phyloP scores from a whole-genome alignment of 2,329 filamentous ascomycete species.

The Daldinia sp. region DNA sequence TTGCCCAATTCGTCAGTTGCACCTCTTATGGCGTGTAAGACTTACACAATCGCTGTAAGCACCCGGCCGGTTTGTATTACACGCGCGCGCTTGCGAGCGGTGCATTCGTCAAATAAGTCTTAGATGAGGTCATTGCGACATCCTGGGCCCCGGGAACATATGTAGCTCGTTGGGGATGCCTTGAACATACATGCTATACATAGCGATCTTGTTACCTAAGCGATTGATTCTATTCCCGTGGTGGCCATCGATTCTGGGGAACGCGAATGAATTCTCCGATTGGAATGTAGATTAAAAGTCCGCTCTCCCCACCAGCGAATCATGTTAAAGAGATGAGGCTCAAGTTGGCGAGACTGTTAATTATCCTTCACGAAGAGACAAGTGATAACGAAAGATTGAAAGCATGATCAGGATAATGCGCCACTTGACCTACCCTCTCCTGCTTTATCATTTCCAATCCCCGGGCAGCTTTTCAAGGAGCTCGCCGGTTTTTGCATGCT shows the following conservation, averaged over 20 bases:
- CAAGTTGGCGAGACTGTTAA: slow-evolving; percentile 21
- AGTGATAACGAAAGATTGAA: background rate
- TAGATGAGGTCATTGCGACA: slow-evolving; percentile 37
- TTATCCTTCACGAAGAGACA: slow-evolving; percentile 4
- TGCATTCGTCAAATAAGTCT: slow-evolving; percentile 30
- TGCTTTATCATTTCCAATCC: slow-evolving; percentile 13
- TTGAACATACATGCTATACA: slow-evolving; percentile 15
- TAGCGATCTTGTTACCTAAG: slow-evolving; percentile 31
- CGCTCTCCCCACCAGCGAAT: slow-evolving; percentile 28
- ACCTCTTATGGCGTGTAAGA: slow-evolving; percentile 33
- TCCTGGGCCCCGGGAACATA: slow-evolving; percentile 17
- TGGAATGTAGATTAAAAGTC: slow-evolving; percentile 29
- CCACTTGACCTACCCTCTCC: background rate
- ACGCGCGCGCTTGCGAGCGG: slow-evolving; percentile 28
- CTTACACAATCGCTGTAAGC: slow-evolving; percentile 20
- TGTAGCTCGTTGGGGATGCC: slow-evolving; percentile 21
- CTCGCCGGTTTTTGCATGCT: slow-evolving; percentile 2
- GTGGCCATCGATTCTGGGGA: slow-evolving; percentile 13
- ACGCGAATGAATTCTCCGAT: slow-evolving; percentile 40
- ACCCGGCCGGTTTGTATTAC: slow-evolving; percentile 13
- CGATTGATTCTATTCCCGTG: slow-evolving; percentile 21
- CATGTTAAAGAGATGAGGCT: slow-evolving; percentile 29
- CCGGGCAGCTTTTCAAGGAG: background rate
- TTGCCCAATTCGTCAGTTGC: slow-evolving; percentile 32
- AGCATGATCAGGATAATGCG: background rate